phyloP scores from a whole-genome alignment of 1,284 basidiomycete genomes.

The Trametes polyzona region DNA sequence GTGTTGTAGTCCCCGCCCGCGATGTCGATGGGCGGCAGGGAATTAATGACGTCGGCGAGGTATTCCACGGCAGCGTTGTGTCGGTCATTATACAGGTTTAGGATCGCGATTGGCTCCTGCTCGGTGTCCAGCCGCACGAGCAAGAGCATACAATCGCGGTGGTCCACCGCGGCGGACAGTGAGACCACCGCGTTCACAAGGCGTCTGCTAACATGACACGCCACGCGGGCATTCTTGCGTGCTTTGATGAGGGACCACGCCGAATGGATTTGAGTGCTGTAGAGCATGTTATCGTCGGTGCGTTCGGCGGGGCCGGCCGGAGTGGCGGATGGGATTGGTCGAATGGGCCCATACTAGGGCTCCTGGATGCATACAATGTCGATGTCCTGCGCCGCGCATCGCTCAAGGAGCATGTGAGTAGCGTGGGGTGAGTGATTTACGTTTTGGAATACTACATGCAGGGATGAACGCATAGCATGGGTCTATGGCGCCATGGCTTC shows the following conservation, averaged over 20 bases:
- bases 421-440: conserved; percentile 10
- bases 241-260: conserved; percentile 2
- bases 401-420: conserved; percentile 1
- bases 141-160: conserved; percentile 5
- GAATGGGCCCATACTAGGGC: conserved; percentile 9
- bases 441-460: conserved; percentile 8
- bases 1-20: conserved; percentile 10
- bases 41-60: neutral
- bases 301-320: conserved; percentile 6
- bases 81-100: conserved; percentile 6
- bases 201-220: conserved; percentile 1
- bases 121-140: neutral
- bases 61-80: conserved; percentile 1
- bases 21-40: conserved; percentile 2
- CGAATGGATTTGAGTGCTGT: conserved; percentile 9
- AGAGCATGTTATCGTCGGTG: conserved; percentile 12
- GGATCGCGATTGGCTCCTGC: neutral
- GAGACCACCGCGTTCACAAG: neutral
- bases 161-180: neutral
- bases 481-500: neutral
- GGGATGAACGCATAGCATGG: neutral
- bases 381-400: neutral
- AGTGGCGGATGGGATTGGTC: conserved; percentile 7
- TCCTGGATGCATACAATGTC: conserved; percentile 10
- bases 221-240: neutral